Percentiles rank a stretch among this genome's conserved stretches.
Evolutionary conservation across 306 rosid genomes (phyloP).

Genomic region (Cucurbita ficifolia): DNA sequence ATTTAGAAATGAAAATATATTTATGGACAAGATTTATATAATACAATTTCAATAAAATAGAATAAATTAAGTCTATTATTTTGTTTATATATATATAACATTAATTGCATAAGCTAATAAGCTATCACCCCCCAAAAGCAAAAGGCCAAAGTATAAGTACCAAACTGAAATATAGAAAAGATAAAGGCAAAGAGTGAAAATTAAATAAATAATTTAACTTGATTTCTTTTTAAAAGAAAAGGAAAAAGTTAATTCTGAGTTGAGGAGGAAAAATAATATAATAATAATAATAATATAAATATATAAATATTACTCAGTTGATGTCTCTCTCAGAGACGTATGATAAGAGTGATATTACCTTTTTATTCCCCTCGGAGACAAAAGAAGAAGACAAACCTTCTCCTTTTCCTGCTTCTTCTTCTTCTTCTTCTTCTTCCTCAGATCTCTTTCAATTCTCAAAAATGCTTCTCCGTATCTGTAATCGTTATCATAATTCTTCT

Average conservation of each 20-base stretch:
- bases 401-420: background rate
- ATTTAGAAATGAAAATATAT: background rate
- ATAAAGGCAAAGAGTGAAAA: background rate
- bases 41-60: background rate
- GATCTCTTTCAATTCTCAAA: background rate
- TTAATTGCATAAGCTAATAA: background rate
- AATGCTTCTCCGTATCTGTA: background rate
- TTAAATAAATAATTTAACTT: background rate
- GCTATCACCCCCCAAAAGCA: background rate
- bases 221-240: background rate
- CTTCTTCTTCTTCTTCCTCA: background rate
- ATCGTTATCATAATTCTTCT: background rate
- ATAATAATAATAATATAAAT: background rate
- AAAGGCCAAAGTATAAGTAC: background rate
- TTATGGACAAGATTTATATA: background rate
- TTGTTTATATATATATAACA: background rate
- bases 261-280: background rate
- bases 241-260: background rate
- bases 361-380: background rate
- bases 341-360: constrained; percentile 7
- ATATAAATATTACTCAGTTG: background rate
- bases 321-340: background rate
- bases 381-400: constrained; percentile 5
- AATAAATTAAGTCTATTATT: background rate
- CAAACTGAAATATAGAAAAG: background rate